Evolutionary conservation across 805 yeast species (phyloP).

Genomic region (Teunomyces atbi): DNA sequence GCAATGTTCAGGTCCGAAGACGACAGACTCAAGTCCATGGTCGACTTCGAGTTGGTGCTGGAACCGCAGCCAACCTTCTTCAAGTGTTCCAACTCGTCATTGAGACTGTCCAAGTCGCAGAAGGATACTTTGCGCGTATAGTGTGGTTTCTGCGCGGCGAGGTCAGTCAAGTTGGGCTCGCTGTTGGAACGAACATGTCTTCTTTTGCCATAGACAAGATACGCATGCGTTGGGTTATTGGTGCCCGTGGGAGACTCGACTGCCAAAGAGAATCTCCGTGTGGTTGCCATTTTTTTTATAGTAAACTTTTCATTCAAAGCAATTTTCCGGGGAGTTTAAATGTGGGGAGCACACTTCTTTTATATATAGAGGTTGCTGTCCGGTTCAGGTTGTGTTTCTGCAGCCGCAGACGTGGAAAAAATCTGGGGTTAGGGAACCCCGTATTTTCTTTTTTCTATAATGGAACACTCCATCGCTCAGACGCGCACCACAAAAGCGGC

Average conservation of each 20-base stretch:
- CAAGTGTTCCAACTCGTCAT: slow-evolving; percentile 6
- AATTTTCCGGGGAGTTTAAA: neutral
- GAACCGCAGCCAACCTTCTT: neutral
- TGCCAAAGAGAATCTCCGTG: slow-evolving; percentile 7
- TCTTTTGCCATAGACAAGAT: slow-evolving; percentile 5
- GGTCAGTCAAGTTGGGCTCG: neutral
- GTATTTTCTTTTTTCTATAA: neutral
- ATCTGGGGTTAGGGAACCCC: slow-evolving; percentile 3
- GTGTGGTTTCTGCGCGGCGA: neutral
- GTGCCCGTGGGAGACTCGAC: slow-evolving; percentile 5
- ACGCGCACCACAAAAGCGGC: too few species aligned
- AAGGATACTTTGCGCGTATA: slow-evolving; percentile 5
- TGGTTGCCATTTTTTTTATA: neutral
- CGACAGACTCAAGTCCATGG: neutral
- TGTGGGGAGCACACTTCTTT: neutral
- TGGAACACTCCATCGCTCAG: too few species aligned
- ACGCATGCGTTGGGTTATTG: slow-evolving; percentile 7
- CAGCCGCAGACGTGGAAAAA: slow-evolving; percentile 1
- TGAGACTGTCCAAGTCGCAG: slow-evolving; percentile 9
- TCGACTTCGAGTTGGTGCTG: neutral
- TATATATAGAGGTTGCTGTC: neutral
- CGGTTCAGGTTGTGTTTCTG: neutral
- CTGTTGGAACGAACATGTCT: neutral
- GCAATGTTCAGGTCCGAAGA: neutral
- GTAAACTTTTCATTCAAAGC: too few species aligned